Evolutionary conservation across 371 early-diverging fungal species (phyloP), one percentile per base, ranked within the genome.

Genomic region (Smittium mucronatum): DNA sequence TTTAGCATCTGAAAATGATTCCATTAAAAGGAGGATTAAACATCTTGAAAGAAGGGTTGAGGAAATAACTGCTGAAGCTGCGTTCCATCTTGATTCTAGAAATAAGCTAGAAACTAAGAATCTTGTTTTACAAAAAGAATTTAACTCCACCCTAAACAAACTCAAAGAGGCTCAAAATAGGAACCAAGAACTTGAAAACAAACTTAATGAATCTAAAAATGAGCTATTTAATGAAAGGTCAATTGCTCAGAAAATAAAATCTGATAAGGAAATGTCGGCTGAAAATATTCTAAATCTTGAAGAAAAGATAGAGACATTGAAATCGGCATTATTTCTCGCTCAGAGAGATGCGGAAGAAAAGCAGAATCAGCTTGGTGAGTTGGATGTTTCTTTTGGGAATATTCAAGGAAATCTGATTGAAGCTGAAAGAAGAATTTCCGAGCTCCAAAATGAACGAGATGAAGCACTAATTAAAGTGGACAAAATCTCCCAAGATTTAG

Each of bases 311-410:
- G 81, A 86, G 64, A 89, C 90, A 2, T 80, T 91, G 21, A 75
- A 87, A 28, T 85, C 89, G 2, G 83, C 87, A 8, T 86, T 89
- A 72, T 81, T 89, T 15, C 75, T 89, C n/a, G 80, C 84, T 8
- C 83, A 87, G 68, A 87, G 88, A 71, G 93, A 92, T 66, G 71
- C 87, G 35, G 90, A 90, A 70, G 88, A 89, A 71, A 85, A 84
- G 76, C 74, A 82, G 57, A 81, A 81, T 63, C 87, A 90, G 70
- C 79, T 91, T 58, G 77, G 79, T 1, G 81, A 84, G 47, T 63
- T 87, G 58, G 87, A 90, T 68, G 81, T 85, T 75, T 80, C 81
- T 69, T 80, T 77, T 47, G 78, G 79, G 32, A 73, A 82, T 34
- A 77, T 89, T 33, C 89, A 89, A 72, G 71, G 78, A n/a, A 91